Base-by-base conservation (phyloP, 139 green algal species). In the Chlamydomonas incerta region DNA sequence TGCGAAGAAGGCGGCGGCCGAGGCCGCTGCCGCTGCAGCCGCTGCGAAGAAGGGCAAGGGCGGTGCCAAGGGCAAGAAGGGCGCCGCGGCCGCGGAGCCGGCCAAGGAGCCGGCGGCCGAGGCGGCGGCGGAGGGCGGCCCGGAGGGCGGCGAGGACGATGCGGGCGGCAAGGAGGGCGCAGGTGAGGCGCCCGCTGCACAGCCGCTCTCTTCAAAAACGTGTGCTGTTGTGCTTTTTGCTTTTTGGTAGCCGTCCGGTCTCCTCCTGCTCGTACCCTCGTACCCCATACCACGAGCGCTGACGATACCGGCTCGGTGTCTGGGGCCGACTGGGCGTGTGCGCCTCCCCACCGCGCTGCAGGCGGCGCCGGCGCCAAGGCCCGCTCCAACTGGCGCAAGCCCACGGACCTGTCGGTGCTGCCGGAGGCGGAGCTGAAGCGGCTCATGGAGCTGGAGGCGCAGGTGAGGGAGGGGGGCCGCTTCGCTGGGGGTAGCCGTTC, bases 361-460 rank as follows among this genome's bases (percentile, higher is more conserved):
- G 80, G 23, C 28, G 35, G 60, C 68, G 80, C 69, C 58, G 15
- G 55, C 55, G 55, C 8, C 55, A 62, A 62, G 55, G 55, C 28
- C 71, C 37, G 31, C 41, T 37, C 29, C 5, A 70, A 21, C 46
- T 79, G 18, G 28, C 58, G 76, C 62, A 65, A 58, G 34, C 69
- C 81, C 13, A 72, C 70, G 23, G 72, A 88, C 63, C 66, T 82
- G 34, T 90, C 35, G 5, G 81, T 79, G 58, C 62, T 88, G 65
- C 69, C 72, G 18, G 86, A 93, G 70, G 28, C 23, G 41, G 82
- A 91, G 70, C 77, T 93, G n/a, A n/a, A 62, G 37, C 68, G 41
- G 34, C 89, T 95, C 37, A 81, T 86, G 62, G 63, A 87, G 58
- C 88, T 94, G 74, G 91, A 95, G 79, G 57, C 83, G 26, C 41